Percentiles rank a stretch among this genome's conserved stretches.
Conservation (phyloP, 2,329 filamentous ascomycete species). For the Cladosporium sp. region DNA sequence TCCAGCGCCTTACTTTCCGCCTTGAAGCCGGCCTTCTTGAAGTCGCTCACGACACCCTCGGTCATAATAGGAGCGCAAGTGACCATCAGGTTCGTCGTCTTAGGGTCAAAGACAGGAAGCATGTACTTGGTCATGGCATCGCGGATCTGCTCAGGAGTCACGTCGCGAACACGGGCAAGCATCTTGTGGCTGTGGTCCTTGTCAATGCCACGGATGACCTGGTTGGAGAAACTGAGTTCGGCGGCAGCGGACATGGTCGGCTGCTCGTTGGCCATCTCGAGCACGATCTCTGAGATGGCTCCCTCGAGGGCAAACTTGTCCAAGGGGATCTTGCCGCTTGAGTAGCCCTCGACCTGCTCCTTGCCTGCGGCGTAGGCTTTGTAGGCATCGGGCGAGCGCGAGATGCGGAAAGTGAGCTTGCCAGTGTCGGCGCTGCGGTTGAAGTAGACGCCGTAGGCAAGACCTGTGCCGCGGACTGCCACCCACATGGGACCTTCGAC, state of each 20-base stretch:
- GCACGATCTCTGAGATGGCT: conserved; percentile 84
- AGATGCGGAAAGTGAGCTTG: conserved; percentile 77
- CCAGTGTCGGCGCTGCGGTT: conserved; percentile 73
- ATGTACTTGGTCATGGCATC: conserved; percentile 69
- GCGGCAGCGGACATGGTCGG: conserved; percentile 79
- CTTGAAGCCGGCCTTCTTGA: conserved; percentile 73
- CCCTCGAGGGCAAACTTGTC: conserved; percentile 82
- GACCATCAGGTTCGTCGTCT: conserved; percentile 77
- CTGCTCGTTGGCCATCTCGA: conserved; percentile 82
- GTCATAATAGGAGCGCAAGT: conserved; percentile 83
- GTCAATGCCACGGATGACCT: conserved; percentile 71
- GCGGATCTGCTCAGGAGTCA: conserved; percentile 73
- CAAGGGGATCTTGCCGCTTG: conserved; percentile 65
- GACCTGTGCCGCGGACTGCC: conserved; percentile 83
- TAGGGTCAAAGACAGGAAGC: conserved; percentile 73
- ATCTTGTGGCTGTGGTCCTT: conserved; percentile 75
- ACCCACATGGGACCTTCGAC: conserved; percentile 94
- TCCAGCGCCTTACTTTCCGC: conserved; percentile 69
- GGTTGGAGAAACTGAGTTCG: conserved; percentile 74
- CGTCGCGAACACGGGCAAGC: conserved; percentile 70
- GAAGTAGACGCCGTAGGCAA: conserved; percentile 86
- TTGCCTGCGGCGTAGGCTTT: conserved; percentile 79
- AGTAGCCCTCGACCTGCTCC: conserved; percentile 69
- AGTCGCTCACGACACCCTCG: conserved; percentile 73
- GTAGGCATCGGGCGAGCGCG: conserved; percentile 82